Conservation (phyloP, 225 moss, liverwort and hornwort genomes). For the Polytrichum commune region DNA sequence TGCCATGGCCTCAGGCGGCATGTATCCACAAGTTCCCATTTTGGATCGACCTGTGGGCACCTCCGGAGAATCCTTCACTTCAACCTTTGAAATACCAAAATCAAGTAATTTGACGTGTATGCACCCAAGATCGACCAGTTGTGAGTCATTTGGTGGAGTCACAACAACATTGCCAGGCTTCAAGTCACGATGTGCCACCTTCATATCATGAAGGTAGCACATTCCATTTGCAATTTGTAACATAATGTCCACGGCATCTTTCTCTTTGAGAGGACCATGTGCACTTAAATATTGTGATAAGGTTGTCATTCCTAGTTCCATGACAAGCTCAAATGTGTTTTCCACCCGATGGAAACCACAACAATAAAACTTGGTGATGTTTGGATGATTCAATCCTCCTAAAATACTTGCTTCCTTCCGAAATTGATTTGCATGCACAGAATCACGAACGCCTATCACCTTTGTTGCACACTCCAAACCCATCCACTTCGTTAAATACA, state of each 20-base stretch:
- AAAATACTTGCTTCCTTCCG: neutral
- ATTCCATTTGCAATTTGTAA: slow-evolving; percentile 11
- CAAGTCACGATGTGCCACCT: slow-evolving; percentile 9
- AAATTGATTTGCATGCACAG: too few relatives aligned
- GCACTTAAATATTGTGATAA: neutral
- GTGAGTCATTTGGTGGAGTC: neutral
- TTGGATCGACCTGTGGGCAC: neutral
- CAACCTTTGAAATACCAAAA: slow-evolving; percentile 8
- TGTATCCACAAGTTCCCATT: neutral
- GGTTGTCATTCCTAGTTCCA: neutral
- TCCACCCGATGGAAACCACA: neutral
- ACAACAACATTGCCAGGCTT: slow-evolving; percentile 7
- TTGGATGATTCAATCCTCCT: neutral
- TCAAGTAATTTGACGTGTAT: neutral
- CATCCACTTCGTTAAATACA: neutral
- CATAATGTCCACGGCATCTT: neutral
- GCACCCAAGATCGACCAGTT: neutral
- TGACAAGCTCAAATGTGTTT: neutral
- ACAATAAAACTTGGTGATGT: neutral
- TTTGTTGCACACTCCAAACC: neutral
- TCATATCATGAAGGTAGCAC: slow-evolving; percentile 5
- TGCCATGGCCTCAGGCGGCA: neutral
- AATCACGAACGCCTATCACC: neutral
- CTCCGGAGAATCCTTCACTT: neutral
- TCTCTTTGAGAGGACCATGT: neutral